A percentile compares a stretch with the other conserved stretches of the same genome.
Conservation (phyloP, 352 stramenopile genomes). For the Pythium volutum region DNA sequence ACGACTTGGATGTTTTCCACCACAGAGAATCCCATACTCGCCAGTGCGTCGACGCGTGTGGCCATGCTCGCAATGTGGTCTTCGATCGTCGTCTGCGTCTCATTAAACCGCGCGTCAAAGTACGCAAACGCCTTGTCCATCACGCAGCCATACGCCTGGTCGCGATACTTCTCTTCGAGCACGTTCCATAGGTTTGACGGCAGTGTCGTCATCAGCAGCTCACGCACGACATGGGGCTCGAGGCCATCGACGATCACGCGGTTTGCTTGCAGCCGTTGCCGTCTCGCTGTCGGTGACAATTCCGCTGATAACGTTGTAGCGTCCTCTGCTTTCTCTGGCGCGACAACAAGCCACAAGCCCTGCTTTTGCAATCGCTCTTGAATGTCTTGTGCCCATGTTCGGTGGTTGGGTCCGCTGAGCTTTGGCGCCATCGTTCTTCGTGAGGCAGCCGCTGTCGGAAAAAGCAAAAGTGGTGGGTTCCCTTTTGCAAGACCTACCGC, state of each 20-base stretch:
- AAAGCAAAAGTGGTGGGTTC: no score
- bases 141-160: slow-evolving; percentile 15
- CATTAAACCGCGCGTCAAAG: slow-evolving; percentile 11
- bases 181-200: slow-evolving; percentile 22
- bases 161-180: slow-evolving; percentile 12
- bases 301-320: background rate
- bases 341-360: slow-evolving; percentile 8
- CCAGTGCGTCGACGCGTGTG: slow-evolving; percentile 5
- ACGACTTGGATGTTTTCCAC: slow-evolving; percentile 18
- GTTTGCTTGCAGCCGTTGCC: slow-evolving; percentile 2
- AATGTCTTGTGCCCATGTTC: slow-evolving; percentile 3
- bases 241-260: slow-evolving; percentile 19
- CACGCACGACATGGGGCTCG: slow-evolving; percentile 23
- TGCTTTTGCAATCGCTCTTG: slow-evolving; percentile 8
- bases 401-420: slow-evolving; percentile 16
- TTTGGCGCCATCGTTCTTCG: slow-evolving; percentile 8
- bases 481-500: background rate
- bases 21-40: slow-evolving; percentile 18
- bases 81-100: background rate
- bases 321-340: slow-evolving; percentile 1
- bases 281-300: background rate
- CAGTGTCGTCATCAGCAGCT: slow-evolving; percentile 17
- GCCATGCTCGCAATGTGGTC: slow-evolving; percentile 13
- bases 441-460: background rate
- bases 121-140: slow-evolving; percentile 27